Conservation (phyloP, 1,139 yeast species). For the Pneumocystis murina region DNA sequence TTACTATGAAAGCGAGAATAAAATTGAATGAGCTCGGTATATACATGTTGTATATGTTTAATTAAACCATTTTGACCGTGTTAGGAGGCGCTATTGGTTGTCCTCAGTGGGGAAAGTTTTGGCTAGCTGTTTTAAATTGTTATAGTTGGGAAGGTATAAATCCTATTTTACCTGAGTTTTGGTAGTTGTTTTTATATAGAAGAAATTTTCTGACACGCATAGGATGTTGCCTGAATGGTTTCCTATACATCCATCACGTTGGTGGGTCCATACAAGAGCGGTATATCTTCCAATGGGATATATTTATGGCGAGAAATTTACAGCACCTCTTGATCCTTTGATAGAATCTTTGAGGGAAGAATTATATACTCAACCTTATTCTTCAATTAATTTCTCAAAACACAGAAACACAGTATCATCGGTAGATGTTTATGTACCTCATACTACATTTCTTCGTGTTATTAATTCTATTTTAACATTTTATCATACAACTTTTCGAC, state of each 20-base stretch:
- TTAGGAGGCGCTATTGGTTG: conserved; percentile 73
- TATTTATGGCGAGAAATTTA: conserved; percentile 38
- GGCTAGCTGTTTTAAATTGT: conserved; percentile 65
- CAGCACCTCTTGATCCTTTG: conserved; percentile 51
- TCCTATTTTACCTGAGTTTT: conserved; percentile 94
- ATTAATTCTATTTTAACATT: conserved; percentile 44
- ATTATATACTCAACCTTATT: conserved; percentile 54
- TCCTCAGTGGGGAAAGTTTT: conserved; percentile 97
- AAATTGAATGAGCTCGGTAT: conserved; percentile 40
- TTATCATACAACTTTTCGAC: conserved; percentile 60
- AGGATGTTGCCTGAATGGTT: conserved; percentile 53
- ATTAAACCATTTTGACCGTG: background rate
- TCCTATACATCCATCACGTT: conserved; percentile 85
- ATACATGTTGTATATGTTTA: background rate
- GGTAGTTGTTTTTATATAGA: conserved; percentile 28
- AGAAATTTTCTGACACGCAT: background rate
- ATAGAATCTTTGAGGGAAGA: conserved; percentile 55
- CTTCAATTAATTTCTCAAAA: conserved; percentile 46
- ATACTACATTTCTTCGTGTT: conserved; percentile 49
- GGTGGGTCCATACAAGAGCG: conserved; percentile 99
- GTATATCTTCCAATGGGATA: conserved; percentile 82
- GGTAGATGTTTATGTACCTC: conserved; percentile 87
- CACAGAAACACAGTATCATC: conserved; percentile 82
- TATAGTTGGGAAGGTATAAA: conserved; percentile 95
- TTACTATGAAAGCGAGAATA: conserved; percentile 59